phyloP scores from a whole-genome alignment of 2,329 filamentous ascomycete species.

The Penicillium vulpinum region DNA sequence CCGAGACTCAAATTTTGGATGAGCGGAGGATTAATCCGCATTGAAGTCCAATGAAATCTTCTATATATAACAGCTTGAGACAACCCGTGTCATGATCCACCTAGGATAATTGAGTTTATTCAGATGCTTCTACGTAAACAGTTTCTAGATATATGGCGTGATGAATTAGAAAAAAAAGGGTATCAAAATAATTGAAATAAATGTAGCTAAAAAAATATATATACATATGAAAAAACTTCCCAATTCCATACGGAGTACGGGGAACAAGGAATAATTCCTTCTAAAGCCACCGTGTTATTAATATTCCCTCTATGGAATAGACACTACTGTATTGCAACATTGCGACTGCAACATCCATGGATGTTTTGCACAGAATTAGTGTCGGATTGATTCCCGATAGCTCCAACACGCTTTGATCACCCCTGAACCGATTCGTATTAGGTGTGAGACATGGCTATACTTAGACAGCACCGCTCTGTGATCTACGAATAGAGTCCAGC shows the following conservation, averaged over 20 bases:
- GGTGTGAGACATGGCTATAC: slow-evolving; percentile 25
- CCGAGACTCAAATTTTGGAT: slow-evolving; percentile 14
- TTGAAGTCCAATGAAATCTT: not conserved
- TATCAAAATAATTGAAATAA: too few species aligned
- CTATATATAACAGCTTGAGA: not conserved
- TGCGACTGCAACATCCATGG: slow-evolving; percentile 20
- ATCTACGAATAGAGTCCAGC: slow-evolving; percentile 18
- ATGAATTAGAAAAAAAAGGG: not conserved
- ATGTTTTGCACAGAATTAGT: slow-evolving; percentile 22
- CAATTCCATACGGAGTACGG: not conserved
- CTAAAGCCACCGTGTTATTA: slow-evolving; percentile 1
- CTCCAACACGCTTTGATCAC: slow-evolving; percentile 7
- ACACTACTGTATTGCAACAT: slow-evolving; percentile 21
- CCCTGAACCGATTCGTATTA: slow-evolving; percentile 17
- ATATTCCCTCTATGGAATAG: not conserved
- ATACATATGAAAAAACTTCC: not conserved
- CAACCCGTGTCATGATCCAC: not conserved
- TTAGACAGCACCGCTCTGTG: slow-evolving; percentile 13
- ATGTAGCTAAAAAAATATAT: not conserved
- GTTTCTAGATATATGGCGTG: not conserved
- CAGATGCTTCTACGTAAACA: not conserved
- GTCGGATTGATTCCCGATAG: slow-evolving; percentile 14
- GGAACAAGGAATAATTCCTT: not conserved
- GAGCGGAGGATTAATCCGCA: slow-evolving; percentile 4
- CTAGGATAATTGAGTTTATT: slow-evolving; percentile 6